phyloP scores from a whole-genome alignment of 73 alveolate genomes.

The Paramecium tetraurelia region DNA sequence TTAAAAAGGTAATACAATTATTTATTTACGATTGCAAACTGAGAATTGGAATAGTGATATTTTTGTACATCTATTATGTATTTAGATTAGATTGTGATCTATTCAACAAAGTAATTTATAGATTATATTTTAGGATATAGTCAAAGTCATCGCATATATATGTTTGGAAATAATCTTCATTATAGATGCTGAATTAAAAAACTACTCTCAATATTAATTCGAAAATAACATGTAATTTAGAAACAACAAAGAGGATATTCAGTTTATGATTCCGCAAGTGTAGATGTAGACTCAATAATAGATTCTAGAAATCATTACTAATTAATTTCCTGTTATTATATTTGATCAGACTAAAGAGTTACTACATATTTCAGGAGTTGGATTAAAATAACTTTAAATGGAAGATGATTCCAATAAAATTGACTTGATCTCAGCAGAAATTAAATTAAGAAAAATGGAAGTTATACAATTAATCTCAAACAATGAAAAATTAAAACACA shows the following conservation, averaged over 20 bases:
- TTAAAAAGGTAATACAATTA: not conserved
- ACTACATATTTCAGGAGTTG: not conserved
- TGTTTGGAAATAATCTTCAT: not conserved
- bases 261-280: not conserved
- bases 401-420: not conserved
- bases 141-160: not conserved
- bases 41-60: not conserved
- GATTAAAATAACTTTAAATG: not conserved
- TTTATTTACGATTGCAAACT: slow-evolving; percentile 25
- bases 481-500: not conserved
- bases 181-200: slow-evolving; percentile 1
- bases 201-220: not conserved
- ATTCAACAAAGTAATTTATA: not conserved
- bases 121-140: not conserved
- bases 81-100: slow-evolving; percentile 14
- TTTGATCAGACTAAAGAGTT: slow-evolving; percentile 39
- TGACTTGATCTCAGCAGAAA: not conserved
- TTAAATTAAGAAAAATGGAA: slow-evolving; percentile 2
- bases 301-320: not conserved
- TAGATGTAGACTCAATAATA: not conserved
- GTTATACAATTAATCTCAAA: not conserved
- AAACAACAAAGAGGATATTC: not conserved
- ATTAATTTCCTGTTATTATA: not conserved
- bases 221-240: slow-evolving; percentile 12
- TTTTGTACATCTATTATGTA: slow-evolving; percentile 18